phyloP scores from a whole-genome alignment of 345 rosid species.

The Nasturtium officinale region DNA sequence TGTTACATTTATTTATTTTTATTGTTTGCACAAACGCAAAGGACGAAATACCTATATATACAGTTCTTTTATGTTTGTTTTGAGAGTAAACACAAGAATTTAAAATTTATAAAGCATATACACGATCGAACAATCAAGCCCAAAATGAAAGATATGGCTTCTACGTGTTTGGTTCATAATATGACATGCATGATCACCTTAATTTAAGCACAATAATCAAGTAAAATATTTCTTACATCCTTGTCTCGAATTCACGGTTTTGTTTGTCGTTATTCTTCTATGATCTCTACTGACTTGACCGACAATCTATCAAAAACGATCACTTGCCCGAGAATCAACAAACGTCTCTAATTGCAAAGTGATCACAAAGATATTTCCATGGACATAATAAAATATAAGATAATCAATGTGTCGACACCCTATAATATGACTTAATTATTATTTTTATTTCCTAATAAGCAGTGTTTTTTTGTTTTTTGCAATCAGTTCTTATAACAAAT shows the following conservation, averaged over 20 bases:
- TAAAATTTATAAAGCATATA: neutral
- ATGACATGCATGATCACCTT: slow-evolving; percentile 23
- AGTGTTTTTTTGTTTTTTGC: neutral
- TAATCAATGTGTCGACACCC: neutral
- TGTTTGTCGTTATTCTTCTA: slow-evolving; percentile 7
- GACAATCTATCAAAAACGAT: neutral
- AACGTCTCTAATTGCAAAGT: neutral
- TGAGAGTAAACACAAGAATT: neutral
- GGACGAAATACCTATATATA: neutral
- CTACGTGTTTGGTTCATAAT: slow-evolving; percentile 4
- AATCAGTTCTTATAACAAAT: neutral
- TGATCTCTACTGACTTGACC: neutral
- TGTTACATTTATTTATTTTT: neutral
- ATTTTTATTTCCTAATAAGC: neutral
- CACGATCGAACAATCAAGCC: neutral
- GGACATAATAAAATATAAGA: neutral
- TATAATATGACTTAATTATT: neutral
- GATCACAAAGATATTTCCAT: neutral
- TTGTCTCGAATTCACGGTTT: neutral
- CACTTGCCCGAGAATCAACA: slow-evolving; percentile 1
- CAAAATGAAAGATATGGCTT: neutral
- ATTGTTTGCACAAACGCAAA: neutral
- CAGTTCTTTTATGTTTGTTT: neutral
- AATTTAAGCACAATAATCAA: neutral
- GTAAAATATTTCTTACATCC: neutral